Percentiles rank a stretch among this genome's conserved stretches.
Evolutionary conservation across 768 basidiomycete species (phyloP).

Genomic region (Psilocybe azurescens): DNA sequence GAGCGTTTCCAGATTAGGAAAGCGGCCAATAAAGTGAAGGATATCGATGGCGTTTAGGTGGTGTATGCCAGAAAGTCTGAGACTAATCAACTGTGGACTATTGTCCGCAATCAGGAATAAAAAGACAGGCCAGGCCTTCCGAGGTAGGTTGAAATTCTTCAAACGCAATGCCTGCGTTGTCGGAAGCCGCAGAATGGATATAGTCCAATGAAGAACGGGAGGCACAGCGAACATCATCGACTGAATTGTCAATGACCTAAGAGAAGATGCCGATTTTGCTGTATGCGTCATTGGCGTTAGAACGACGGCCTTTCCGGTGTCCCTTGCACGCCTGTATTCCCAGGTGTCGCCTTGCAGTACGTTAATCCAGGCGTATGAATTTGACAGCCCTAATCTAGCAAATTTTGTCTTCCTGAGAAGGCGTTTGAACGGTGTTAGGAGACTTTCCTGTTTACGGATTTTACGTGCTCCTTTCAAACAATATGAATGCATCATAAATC

Average conservation of each 20-base stretch:
- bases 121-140: constrained; percentile 28
- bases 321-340: constrained; percentile 22
- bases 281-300: constrained; percentile 19
- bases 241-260: constrained; percentile 22
- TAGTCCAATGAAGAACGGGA: constrained; percentile 31
- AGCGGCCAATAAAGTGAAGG: constrained; percentile 20
- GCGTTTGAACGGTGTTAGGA: constrained; percentile 11
- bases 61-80: constrained; percentile 22
- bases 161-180: constrained; percentile 20
- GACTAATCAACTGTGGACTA: constrained; percentile 19
- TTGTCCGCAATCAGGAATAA: constrained; percentile 22
- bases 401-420: constrained; percentile 15
- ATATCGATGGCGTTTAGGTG: constrained; percentile 24
- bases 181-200: constrained; percentile 21
- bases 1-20: constrained; percentile 21
- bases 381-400: constrained; percentile 1
- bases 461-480: constrained; percentile 18
- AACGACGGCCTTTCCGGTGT: constrained; percentile 17
- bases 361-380: constrained; percentile 8
- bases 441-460: not conserved
- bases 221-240: constrained; percentile 30
- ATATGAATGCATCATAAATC: constrained; percentile 26
- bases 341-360: constrained; percentile 23
- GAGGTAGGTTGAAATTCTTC: constrained; percentile 23
- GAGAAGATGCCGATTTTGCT: constrained; percentile 12